Evolutionary conservation across 176 grass and related monocot genomes (phyloP).

Genomic region (Puya raimondii): DNA sequence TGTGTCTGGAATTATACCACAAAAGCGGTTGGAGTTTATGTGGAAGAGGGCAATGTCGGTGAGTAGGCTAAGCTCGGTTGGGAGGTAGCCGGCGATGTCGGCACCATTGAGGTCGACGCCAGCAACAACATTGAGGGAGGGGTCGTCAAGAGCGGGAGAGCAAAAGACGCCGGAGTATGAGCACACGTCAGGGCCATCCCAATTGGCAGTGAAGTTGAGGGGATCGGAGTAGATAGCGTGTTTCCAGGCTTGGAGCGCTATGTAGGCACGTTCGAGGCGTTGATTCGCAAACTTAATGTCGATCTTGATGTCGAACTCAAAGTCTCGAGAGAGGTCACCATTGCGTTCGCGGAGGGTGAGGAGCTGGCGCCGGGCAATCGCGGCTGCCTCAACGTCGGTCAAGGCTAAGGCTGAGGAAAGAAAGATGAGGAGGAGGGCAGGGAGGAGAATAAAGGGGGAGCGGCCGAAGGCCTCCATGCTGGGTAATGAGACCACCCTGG

Average conservation of each 20-base stretch:
- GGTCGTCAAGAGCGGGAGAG: constrained; percentile 29
- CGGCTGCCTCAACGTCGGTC: constrained; percentile 30
- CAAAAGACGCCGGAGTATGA: constrained; percentile 54
- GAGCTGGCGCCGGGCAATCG: constrained; percentile 43
- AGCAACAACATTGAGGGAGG: constrained; percentile 25
- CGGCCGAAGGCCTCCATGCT: constrained; percentile 32
- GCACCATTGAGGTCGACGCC: constrained; percentile 65
- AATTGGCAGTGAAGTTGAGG: constrained; percentile 52
- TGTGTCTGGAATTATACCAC: constrained; percentile 56
- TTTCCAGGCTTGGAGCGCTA: constrained; percentile 46
- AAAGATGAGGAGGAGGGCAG: background rate
- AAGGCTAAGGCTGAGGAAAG: background rate
- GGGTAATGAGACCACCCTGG: constrained; percentile 16
- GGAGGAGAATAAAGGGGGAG: background rate
- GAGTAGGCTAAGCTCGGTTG: constrained; percentile 45
- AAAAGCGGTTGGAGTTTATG: constrained; percentile 78
- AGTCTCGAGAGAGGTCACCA: constrained; percentile 50
- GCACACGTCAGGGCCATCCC: constrained; percentile 50
- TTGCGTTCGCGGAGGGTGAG: constrained; percentile 22
- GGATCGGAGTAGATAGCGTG: constrained; percentile 74
- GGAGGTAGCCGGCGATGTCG: constrained; percentile 72
- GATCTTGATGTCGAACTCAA: constrained; percentile 45
- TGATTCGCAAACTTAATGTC: constrained; percentile 43
- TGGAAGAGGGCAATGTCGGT: constrained; percentile 57
- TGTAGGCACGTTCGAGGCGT: constrained; percentile 44